Evolutionary conservation across 352 stramenopile species (phyloP), one percentile per base, ranked within the genome.

Genomic region (Hyaloperonospora brassicae): DNA sequence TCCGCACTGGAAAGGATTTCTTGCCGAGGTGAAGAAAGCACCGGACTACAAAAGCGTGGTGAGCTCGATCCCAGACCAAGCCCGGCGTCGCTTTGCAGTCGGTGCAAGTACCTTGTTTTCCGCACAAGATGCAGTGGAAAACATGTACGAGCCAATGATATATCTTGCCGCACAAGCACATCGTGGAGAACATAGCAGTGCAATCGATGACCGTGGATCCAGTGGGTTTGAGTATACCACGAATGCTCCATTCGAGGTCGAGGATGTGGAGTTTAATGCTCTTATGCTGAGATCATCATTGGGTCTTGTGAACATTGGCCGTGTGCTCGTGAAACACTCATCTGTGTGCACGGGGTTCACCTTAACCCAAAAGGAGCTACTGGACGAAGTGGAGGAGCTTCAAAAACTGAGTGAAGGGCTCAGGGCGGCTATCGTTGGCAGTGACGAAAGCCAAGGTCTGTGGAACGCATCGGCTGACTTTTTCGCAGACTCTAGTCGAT

Each of bases 211-310:
- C 34, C 53, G 30, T 14, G 51, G 49, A 27, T 47, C 30, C 22
- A 46, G 14, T 14, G 8, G 23, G 38, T 30, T 62, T 13, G 31
- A 48, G 17, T 62, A 51, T 36, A 49, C 39, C 10, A 14, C 38
- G 14, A 47, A 55, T 42, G 45, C 22, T 52, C 55, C 3, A 57
- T 79, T 91, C 35, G 55, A 60, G n/a, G 77, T 88, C 4, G 56
- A 81, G 30, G 83, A 93, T 53, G 68, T 87, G 40, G 83, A 93
- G 56, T 93, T 90, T 59, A 93, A 93, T 56, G 52, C 83, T 5
- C 56, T 93, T 21, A 69, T 79, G n/a, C 65, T 91, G 34, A 71
- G 76, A 13, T 91, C 80, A 7, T 64, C 76, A 1, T 59, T 77
- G 21, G 72, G 71, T 7, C 65, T 93, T 17, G 62, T 78, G 14